Evolutionary conservation across 2,329 filamentous ascomycete genomes (phyloP), one percentile per base, ranked within the genome.

Genomic region (Penicillium sp.): DNA sequence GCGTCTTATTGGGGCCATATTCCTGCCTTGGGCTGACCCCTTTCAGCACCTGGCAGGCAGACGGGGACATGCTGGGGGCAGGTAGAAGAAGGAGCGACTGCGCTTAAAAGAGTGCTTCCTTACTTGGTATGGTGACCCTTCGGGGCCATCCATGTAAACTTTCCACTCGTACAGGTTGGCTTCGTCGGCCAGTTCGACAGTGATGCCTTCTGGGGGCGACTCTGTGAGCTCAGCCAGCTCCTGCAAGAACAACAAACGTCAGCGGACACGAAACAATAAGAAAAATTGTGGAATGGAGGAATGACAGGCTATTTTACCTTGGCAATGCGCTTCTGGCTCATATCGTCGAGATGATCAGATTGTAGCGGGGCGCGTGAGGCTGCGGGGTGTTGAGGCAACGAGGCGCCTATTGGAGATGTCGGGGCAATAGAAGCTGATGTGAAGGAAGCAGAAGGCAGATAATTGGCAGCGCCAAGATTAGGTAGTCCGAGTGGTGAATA

Each of bases 101-200:
- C 21, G 21, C 7, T 26, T 7, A 5, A 29, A 3, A 26, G 14
- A 29, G 13, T 13, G 19, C 9, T 19, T 22, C 13, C 52, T 48
- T 79, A 90, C 88, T 47, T 84, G 79, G 68, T 89, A 90, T 45
- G 84, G 80, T 16, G 87, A 88, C 43, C 81, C 80, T 53, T 84
- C 79, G 3, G 88, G 88, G 1, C 86, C 88, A 48, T 86, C 82
- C 79, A 90, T 84, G 55, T 81, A 73, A 58, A 90, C 81, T 59
- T 86, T 84, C 88, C 88, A 91, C 66, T 84, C 80, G 69, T 86
- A 84, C 62, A 90, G 77, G 73, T 90, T 83, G 59, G 82, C 76
- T 66, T 90, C 87, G 62, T 87, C 82, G 48, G 80, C 77, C 10
- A 87, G 79, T 55, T 74, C 76, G 61, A 88, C 81, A 16, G 70